Evolutionary conservation across 2,329 filamentous ascomycete species (phyloP).

Genomic region (Pseudopithomyces chartarum): DNA sequence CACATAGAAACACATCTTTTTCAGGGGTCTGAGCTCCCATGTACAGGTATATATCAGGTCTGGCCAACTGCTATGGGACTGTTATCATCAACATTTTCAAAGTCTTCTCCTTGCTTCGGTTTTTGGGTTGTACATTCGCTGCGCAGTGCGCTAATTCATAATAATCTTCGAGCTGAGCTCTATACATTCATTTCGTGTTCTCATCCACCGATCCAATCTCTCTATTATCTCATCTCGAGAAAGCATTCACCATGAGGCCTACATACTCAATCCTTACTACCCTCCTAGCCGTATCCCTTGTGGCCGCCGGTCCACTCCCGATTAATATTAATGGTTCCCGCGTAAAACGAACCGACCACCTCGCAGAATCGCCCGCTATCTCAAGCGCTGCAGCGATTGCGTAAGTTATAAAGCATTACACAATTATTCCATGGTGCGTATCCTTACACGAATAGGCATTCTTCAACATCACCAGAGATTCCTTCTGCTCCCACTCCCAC

Average conservation of each 20-base stretch:
- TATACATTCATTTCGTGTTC: slow-evolving; percentile 17
- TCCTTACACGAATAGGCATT: neutral
- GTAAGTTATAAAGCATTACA: neutral
- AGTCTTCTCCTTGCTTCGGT: slow-evolving; percentile 10
- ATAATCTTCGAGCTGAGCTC: slow-evolving; percentile 28
- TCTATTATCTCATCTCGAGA: neutral
- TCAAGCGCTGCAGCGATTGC: neutral
- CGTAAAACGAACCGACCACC: slow-evolving; percentile 17
- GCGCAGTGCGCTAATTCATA: slow-evolving; percentile 31
- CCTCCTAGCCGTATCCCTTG: slow-evolving; percentile 23
- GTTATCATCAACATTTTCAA: slow-evolving; percentile 1
- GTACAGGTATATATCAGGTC: slow-evolving; percentile 10
- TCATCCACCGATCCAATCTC: neutral
- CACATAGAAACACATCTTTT: slow-evolving; percentile 1
- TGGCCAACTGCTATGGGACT: neutral
- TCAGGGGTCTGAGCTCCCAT: slow-evolving; percentile 11
- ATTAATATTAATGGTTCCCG: slow-evolving; percentile 13
- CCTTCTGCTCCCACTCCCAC: slow-evolving; percentile 8
- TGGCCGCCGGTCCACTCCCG: slow-evolving; percentile 28
- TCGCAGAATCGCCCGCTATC: neutral
- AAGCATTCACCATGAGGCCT: slow-evolving; percentile 28
- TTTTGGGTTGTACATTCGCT: slow-evolving; percentile 17
- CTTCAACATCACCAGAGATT: slow-evolving; percentile 5
- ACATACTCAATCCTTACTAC: slow-evolving; percentile 29
- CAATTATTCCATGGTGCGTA: neutral